Conservation (phyloP, 1,284 basidiomycete genomes). For the Boletus semigastroideus region DNA sequence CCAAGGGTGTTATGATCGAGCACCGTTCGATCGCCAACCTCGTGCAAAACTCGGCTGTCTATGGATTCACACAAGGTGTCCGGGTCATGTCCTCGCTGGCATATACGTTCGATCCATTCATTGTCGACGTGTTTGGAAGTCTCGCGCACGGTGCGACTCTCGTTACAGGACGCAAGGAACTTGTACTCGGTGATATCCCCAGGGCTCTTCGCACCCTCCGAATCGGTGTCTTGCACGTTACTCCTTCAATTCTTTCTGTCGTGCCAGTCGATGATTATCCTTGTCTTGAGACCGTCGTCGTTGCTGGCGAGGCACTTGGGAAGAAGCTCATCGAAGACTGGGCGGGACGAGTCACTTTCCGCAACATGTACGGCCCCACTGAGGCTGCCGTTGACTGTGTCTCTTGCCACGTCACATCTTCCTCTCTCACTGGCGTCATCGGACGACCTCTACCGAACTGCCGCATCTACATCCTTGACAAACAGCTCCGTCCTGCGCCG, state of each 20-base stretch:
- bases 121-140: conserved; percentile 29
- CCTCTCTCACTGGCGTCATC: conserved; percentile 25
- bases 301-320: conserved; percentile 31
- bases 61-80: conserved; percentile 24
- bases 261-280: conserved; percentile 29
- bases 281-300: conserved; percentile 26
- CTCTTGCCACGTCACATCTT: conserved; percentile 27
- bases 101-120: conserved; percentile 34
- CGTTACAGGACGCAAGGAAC: conserved; percentile 31
- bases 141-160: conserved; percentile 30
- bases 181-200: conserved; percentile 32
- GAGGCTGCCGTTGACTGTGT: conserved; percentile 34
- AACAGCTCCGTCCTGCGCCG: conserved; percentile 29
- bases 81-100: conserved; percentile 32
- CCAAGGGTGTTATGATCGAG: conserved; percentile 32
- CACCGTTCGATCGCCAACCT: conserved; percentile 35
- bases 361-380: conserved; percentile 38
- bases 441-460: conserved; percentile 34
- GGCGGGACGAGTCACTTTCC: conserved; percentile 27
- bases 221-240: conserved; percentile 30
- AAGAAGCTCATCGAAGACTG: conserved; percentile 32
- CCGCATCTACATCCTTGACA: conserved; percentile 35
- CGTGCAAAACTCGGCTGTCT: conserved; percentile 24
- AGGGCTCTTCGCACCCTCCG: conserved; percentile 28
- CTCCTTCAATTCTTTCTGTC: conserved; percentile 33